Evolutionary conservation across 1,284 basidiomycete species (phyloP).

Genomic region (Macrocybe sp.): DNA sequence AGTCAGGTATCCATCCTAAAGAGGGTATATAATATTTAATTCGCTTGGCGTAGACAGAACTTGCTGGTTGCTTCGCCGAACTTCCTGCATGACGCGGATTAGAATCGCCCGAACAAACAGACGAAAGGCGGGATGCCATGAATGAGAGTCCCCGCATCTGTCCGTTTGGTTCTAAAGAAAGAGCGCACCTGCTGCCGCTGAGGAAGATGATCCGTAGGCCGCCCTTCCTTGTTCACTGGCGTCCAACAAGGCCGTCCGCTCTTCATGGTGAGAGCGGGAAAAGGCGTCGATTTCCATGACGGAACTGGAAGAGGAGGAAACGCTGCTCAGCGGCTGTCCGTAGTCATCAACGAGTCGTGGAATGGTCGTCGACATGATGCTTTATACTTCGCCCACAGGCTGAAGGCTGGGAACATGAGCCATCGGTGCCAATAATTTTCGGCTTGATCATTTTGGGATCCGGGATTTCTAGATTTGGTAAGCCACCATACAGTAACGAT

Average conservation of each 20-base stretch:
- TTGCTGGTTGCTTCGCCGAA: too few species aligned
- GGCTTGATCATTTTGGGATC: too few species aligned
- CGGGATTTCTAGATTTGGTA: too few species aligned
- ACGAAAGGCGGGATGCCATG: not conserved
- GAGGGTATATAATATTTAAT: constrained; percentile 68
- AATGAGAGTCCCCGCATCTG: not conserved
- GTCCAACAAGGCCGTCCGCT: constrained; percentile 28
- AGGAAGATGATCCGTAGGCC: constrained; percentile 18
- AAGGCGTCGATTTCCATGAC: constrained; percentile 30
- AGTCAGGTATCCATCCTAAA: constrained; percentile 79
- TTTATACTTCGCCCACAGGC: too few species aligned
- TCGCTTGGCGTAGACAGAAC: constrained; percentile 4
- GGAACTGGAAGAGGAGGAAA: constrained; percentile 26
- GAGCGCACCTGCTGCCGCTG: constrained; percentile 17
- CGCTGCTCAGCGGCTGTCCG: constrained; percentile 5
- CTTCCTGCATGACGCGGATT: too few species aligned
- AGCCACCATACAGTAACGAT: too few species aligned
- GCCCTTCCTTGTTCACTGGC: constrained; percentile 18
- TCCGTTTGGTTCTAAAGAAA: not conserved
- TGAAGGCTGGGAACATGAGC: too few species aligned
- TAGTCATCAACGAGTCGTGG: constrained; percentile 1
- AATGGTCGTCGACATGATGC: too few species aligned
- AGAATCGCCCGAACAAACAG: too few species aligned
- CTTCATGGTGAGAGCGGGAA: constrained; percentile 14
- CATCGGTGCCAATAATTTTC: too few species aligned